Percentiles rank a stretch among this genome's conserved stretches.
These are phyloP conservation scores for Rhodomyrtus tomentosa DNA, from an alignment of 345 rosid genomes.

Conservation along the genomic window DNA sequence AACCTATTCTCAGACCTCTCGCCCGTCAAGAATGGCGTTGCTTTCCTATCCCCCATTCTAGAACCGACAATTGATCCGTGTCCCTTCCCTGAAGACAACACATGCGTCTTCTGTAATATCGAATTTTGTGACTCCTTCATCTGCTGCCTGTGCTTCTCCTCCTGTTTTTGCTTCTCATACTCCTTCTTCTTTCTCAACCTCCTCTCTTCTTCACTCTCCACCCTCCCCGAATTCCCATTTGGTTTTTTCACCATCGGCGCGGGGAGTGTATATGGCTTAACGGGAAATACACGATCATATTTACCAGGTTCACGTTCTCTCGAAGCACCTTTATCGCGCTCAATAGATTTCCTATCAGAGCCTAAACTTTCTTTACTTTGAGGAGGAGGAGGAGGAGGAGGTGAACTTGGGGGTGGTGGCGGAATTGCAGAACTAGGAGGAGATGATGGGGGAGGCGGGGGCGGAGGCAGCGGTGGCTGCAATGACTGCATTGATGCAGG, in stretches of 20 bases:
- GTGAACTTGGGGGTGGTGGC: conserved; percentile 90
- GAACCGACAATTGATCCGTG: conserved; percentile 66
- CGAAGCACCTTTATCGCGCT: conserved; percentile 20
- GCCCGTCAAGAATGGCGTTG: conserved; percentile 50
- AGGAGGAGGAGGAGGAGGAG: conserved; percentile 65
- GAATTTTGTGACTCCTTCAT: conserved; percentile 51
- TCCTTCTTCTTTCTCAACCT: conserved; percentile 86
- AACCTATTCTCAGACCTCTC: conserved; percentile 89
- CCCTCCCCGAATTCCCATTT: conserved; percentile 35
- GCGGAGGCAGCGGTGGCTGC: conserved; percentile 41
- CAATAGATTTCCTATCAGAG: conserved; percentile 17
- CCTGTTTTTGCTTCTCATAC: conserved; percentile 74
- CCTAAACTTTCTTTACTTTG: conserved; percentile 25
- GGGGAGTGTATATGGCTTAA: conserved; percentile 37
- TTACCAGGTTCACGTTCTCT: conserved; percentile 40
- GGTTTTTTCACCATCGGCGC: conserved; percentile 32
- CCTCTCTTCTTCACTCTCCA: conserved; percentile 91
- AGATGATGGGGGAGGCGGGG: conserved; percentile 34
- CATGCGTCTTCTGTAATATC: conserved; percentile 40
- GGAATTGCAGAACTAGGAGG: conserved; percentile 34
- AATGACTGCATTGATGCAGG: conserved; percentile 33
- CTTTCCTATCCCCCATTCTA: conserved; percentile 72
- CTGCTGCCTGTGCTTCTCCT: conserved; percentile 55
- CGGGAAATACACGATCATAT: conserved; percentile 1
- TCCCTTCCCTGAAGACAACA: conserved; percentile 47